These are phyloP conservation scores for Lepraria neglecta DNA, from an alignment of 495 filamentous ascomycete species.

Conservation along the genomic window DNA sequence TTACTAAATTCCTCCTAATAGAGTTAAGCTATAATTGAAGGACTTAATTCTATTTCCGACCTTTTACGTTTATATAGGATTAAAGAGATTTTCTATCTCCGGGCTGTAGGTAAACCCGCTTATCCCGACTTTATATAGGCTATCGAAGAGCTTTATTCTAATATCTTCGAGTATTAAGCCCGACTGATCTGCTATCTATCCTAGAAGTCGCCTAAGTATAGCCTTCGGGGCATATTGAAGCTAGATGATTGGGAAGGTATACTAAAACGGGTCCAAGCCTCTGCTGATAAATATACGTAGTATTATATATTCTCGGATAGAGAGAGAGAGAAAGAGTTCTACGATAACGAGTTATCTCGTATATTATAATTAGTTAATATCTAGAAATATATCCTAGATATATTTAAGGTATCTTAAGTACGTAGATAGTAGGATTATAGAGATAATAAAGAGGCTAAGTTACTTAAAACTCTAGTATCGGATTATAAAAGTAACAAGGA, in stretches of 20 bases:
- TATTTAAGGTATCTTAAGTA: conserved; percentile 1
- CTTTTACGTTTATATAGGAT: conserved; percentile 27
- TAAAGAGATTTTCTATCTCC: conserved; percentile 21
- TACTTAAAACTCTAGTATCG: conserved; percentile 29
- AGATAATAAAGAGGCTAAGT: conserved; percentile 25
- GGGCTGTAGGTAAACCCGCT: conserved; percentile 25
- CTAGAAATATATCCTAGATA: not conserved
- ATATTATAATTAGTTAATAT: not conserved
- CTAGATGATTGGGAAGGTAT: conserved; percentile 27
- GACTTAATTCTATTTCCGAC: conserved; percentile 18
- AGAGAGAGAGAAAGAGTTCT: not conserved
- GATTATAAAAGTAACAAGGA: conserved; percentile 34
- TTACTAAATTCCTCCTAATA: conserved; percentile 14
- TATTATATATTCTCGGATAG: conserved; percentile 3
- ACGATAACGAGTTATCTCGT: not conserved
- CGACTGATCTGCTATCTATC: conserved; percentile 33
- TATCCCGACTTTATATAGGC: conserved; percentile 23
- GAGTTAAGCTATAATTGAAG: conserved; percentile 13
- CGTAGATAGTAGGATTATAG: not conserved
- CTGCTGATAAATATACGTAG: not conserved
- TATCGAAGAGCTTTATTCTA: conserved; percentile 28
- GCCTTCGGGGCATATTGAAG: conserved; percentile 23
- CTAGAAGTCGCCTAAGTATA: conserved; percentile 27
- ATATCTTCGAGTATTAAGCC: conserved; percentile 36
- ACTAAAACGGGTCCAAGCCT: conserved; percentile 21